Base-by-base conservation (phyloP, 2,329 filamentous ascomycete species). In the Hortaea sp. region DNA sequence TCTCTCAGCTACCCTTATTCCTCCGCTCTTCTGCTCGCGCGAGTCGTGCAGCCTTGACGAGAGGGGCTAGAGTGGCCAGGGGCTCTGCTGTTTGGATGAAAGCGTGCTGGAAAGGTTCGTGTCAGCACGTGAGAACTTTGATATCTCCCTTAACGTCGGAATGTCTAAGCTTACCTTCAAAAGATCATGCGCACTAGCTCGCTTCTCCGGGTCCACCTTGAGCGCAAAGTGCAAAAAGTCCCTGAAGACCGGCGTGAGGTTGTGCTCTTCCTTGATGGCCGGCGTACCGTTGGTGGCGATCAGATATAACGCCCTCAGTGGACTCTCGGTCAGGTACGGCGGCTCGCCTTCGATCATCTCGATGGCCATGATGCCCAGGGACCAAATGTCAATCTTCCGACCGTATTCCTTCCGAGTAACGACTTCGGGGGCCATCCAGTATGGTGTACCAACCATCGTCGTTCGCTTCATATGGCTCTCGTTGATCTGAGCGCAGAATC, bases 311-410 rank as follows among this genome's bases (percentile, higher is more conserved):
- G 92, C 92, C 50, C 90, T 82, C 27, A 98, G 75, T 5, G 92
- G 92, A 34, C 88, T 94, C 66, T 98, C 92, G 35, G 89, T 97
- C 49, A 98, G 75, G 64, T 97, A 98, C 27, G 92, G 92, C 9
- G 92, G 92, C 66, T 97, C 92, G 64, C 90, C 92, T 69, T 97
- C 92, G 54, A 98, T 95, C 92, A 98, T 98, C 68, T 98, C 92
- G 60, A 98, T 97, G 6, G 92, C 88, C 92, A 98, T 97, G 69
- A 98, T 98, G 49, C 92, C 92, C 39, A 98, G 73, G 49, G 87
- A 94, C 92, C 92, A 98, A 57, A 98, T 95, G 63, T 98, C 92
- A 45, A 98, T 90, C 68, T 97, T 98, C 52, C 90, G 84, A 55
- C 92, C 92, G 67, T 98, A 98, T 69, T 97, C 92, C 67, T 97